Base-by-base conservation (phyloP, 2,329 filamentous ascomycete species). In the Escovopsis sp. region DNA sequence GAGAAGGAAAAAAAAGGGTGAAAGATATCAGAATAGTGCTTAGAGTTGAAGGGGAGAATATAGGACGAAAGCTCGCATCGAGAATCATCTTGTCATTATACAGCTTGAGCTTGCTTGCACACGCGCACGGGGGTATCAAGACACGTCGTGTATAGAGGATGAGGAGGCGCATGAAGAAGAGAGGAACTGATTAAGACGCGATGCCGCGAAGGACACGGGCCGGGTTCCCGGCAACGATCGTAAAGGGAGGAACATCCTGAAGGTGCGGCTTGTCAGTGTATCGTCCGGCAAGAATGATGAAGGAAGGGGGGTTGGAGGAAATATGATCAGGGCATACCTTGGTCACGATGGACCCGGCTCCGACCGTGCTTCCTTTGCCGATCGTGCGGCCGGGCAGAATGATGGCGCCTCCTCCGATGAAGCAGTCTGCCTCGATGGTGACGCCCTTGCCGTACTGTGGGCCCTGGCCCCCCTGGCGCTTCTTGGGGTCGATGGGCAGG, bases 311-410 rank as follows among this genome's bases (percentile, higher is more conserved):
- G 18, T 15, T 4, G 6, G 23, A 3, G 12, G 26, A n/a, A 12
- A 15, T 19, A 37, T n/a, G 18, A 37, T 19, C 10, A 52, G 23
- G 23, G 55, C 66, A 51, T 58, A 73, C 68, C 77, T 82, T 89
- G 1, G 85, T 88, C 19, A 94, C 87, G 33, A 94, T 80, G 51
- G 82, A 84, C 12, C 84, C 86, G 6, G 88, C 86, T 9, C 85
- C 87, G 47, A 94, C 73, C 1, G 82, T 85, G 43, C 73, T 77
- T 4, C 87, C 87, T 56, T 77, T 77, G 8, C 87, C 86, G 52
- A 95, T 82, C 33, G 69, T 85, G 26, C 89, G 76, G 7, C 86
- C 86, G 0, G 84, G 81, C 45, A 93, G 67, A 46, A 95, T 80
- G 32, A 75, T 79, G 12, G 80, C 83, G 53, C 82, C 82, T 11